Evolutionary conservation across 495 filamentous ascomycete species (phyloP).

Genomic region (Glarea lozoyensis): DNA sequence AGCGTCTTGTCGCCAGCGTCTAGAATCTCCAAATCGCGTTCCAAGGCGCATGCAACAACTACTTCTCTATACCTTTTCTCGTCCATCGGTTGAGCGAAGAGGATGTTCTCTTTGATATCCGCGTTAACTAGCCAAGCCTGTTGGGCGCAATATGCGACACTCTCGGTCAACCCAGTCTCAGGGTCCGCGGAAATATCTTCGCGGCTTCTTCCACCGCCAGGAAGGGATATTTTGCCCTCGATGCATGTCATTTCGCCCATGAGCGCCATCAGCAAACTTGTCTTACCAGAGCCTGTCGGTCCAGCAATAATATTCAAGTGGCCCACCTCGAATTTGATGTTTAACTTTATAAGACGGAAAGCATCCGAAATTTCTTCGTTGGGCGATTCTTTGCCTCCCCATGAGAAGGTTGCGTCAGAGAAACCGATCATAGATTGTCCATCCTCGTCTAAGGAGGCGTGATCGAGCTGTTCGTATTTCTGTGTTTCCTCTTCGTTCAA

Average conservation of each 20-base stretch:
- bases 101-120: constrained; percentile 92
- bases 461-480: constrained; percentile 80
- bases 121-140: constrained; percentile 97
- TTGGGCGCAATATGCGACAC: constrained; percentile 93
- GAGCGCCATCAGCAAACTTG: constrained; percentile 89
- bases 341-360: constrained; percentile 37
- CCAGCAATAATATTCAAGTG: constrained; percentile 82
- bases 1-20: constrained; percentile 89
- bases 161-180: constrained; percentile 81
- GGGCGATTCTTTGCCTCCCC: constrained; percentile 52
- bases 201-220: constrained; percentile 63
- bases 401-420: constrained; percentile 74
- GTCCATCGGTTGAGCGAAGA: constrained; percentile 79
- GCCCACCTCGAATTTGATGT: constrained; percentile 23
- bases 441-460: constrained; percentile 49
- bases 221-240: constrained; percentile 72
- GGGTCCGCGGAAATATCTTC: constrained; percentile 76
- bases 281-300: constrained; percentile 91
- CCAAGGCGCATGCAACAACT: constrained; percentile 83
- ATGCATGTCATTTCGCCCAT: constrained; percentile 93
- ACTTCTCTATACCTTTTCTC: constrained; percentile 81
- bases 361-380: constrained; percentile 23
- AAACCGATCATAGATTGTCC: constrained; percentile 70
- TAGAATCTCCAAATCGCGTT: constrained; percentile 86
- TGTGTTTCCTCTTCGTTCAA: constrained; percentile 91